Percentiles rank a stretch among this genome's conserved stretches.
Conservation (phyloP, 768 basidiomycete genomes). For the Boletus reticuloceps region DNA sequence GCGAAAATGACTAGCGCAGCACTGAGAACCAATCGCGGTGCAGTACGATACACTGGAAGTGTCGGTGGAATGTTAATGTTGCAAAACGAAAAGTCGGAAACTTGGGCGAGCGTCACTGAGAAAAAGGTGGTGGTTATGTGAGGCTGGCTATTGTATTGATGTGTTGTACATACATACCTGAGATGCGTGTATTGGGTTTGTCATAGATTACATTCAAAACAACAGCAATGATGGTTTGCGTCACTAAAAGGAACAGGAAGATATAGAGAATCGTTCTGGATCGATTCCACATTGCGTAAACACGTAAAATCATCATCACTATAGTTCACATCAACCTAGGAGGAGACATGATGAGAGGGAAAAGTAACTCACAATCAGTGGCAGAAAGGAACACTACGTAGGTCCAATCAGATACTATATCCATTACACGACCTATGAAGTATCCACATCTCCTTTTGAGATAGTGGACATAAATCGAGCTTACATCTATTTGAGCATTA, state of each 20-base stretch:
- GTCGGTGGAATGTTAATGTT: background rate
- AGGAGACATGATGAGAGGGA: background rate
- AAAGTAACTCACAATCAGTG: background rate
- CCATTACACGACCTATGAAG: background rate
- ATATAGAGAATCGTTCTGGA: background rate
- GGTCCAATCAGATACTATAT: fast-evolving
- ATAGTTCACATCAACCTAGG: background rate
- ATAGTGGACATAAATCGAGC: background rate
- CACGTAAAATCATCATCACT: background rate
- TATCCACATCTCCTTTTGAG: too few species aligned
- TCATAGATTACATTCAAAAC: background rate
- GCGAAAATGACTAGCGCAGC: too few species aligned
- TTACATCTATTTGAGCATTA: background rate
- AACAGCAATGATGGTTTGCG: too few species aligned
- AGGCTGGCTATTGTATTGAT: too few species aligned
- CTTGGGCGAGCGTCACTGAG: background rate
- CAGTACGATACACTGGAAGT: too few species aligned
- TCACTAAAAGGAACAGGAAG: background rate
- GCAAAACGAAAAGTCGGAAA: background rate
- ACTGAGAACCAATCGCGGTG: too few species aligned
- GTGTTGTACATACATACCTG: background rate
- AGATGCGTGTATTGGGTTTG: background rate
- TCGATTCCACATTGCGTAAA: background rate
- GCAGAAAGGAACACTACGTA: background rate
- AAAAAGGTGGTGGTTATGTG: too few species aligned